Percentiles rank a stretch among this genome's conserved stretches.
Conservation (phyloP, 1,284 basidiomycete species). For the Schizophyllum amplum region DNA sequence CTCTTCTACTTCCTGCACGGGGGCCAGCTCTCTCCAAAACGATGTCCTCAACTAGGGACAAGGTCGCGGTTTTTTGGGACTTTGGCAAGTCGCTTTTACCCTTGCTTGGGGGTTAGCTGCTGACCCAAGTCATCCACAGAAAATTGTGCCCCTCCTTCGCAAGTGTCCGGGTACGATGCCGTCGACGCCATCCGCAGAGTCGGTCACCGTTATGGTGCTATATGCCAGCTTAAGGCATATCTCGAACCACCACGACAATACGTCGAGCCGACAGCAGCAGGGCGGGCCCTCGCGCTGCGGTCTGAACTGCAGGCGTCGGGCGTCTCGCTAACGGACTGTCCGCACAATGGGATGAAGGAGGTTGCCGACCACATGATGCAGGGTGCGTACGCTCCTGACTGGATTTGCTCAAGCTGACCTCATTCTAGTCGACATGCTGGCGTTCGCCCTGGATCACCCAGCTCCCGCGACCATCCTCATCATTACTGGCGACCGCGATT, state of each 20-base stretch:
- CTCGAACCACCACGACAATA: conserved; percentile 17
- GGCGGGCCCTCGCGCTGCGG: conserved; percentile 21
- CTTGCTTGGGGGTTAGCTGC: neutral
- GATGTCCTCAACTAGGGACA: neutral
- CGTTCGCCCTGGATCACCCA: conserved; percentile 48
- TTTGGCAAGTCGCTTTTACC: conserved; percentile 18
- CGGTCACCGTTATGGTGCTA: conserved; percentile 23
- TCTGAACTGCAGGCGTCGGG: conserved; percentile 55
- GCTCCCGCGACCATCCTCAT: conserved; percentile 42
- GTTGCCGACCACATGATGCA: conserved; percentile 47
- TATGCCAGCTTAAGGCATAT: conserved; percentile 34
- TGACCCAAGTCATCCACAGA: conserved; percentile 24
- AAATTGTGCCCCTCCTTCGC: conserved; percentile 40
- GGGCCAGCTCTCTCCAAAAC: neutral
- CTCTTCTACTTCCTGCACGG: neutral
- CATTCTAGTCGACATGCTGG: conserved; percentile 41
- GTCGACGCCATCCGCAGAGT: conserved; percentile 24
- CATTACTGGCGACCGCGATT: conserved; percentile 50
- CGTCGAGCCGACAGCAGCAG: neutral
- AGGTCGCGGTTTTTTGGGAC: conserved; percentile 27
- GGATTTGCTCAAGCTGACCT: neutral
- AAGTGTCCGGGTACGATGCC: conserved; percentile 15
- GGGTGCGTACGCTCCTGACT: conserved; percentile 21
- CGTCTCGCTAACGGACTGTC: conserved; percentile 49
- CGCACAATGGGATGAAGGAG: conserved; percentile 48